Evolutionary conservation across 73 alveolate species (phyloP).

Genomic region (Urostyla sp.): DNA sequence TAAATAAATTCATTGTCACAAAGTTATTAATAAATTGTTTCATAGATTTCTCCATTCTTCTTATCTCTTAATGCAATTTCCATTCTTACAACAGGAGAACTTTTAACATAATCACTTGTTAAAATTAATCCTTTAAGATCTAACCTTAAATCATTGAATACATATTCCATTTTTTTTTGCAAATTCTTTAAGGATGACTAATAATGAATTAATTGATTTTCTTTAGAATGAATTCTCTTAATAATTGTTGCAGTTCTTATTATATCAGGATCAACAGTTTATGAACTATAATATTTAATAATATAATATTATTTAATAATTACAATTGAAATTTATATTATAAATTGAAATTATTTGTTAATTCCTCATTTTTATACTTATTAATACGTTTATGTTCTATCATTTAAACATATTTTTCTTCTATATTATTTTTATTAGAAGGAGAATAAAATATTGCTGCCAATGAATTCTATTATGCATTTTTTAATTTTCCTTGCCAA

Average conservation of each 20-base stretch:
- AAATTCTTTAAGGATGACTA: not conserved
- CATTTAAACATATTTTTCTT: slow-evolving; percentile 25
- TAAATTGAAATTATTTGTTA: slow-evolving; percentile 2
- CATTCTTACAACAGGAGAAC: slow-evolving; percentile 25
- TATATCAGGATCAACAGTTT: too few relatives aligned
- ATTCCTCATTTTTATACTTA: slow-evolving; percentile 31
- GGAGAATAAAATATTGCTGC: slow-evolving; percentile 34
- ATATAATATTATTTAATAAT: too few relatives aligned
- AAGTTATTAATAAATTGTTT: slow-evolving; percentile 33
- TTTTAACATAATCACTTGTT: not conserved
- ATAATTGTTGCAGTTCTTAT: not conserved
- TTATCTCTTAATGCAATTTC: slow-evolving; percentile 44
- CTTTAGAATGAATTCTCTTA: slow-evolving; percentile 27
- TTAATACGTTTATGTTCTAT: slow-evolving; percentile 41
- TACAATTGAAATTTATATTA: slow-evolving; percentile 30
- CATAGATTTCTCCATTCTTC: slow-evolving; percentile 48
- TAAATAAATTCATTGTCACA: slow-evolving; percentile 32
- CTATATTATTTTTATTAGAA: slow-evolving; percentile 6
- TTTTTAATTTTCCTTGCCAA: slow-evolving; percentile 26
- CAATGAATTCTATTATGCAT: slow-evolving; percentile 1
- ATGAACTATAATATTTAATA: too few relatives aligned
- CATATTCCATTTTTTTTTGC: slow-evolving; percentile 21
- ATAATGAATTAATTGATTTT: slow-evolving; percentile 12
- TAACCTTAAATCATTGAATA: slow-evolving; percentile 38
- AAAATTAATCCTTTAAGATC: slow-evolving; percentile 27